phyloP scores from a whole-genome alignment of 345 rosid species.

The Lenwebbia sp. region DNA sequence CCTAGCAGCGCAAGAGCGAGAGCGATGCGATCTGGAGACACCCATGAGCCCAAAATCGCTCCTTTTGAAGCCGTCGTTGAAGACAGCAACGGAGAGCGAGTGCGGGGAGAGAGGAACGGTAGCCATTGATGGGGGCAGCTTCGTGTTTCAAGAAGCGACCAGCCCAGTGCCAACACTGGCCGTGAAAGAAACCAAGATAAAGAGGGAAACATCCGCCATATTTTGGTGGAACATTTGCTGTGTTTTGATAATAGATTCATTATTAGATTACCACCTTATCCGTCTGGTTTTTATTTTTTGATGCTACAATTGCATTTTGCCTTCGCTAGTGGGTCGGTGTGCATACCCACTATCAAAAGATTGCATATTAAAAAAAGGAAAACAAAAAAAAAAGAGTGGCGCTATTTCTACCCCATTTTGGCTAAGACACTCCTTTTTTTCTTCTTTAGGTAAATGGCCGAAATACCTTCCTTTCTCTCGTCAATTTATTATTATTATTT shows the following conservation, averaged over 20 bases:
- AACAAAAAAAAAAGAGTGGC: too few species aligned
- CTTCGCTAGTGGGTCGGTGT: not conserved
- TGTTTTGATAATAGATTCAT: not conserved
- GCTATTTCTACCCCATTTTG: too few species aligned
- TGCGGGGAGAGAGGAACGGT: not conserved
- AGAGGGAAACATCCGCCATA: not conserved
- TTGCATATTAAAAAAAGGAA: not conserved
- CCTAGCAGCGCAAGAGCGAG: not conserved
- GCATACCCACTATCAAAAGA: not conserved
- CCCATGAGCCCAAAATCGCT: slow-evolving; percentile 2
- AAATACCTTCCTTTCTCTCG: too few species aligned
- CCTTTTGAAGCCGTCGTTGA: slow-evolving; percentile 4
- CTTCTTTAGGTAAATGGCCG: too few species aligned
- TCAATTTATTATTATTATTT: too few species aligned
- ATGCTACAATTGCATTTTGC: not conserved
- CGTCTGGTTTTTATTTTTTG: not conserved
- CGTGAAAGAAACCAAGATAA: not conserved
- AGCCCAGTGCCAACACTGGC: not conserved
- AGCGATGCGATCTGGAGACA: not conserved
- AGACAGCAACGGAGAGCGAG: not conserved
- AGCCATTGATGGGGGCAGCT: not conserved
- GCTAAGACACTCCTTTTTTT: too few species aligned
- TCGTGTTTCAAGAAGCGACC: not conserved
- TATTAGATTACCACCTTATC: not conserved
- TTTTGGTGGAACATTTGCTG: not conserved